Percentiles rank a stretch among this genome's conserved stretches.
Evolutionary conservation across 805 yeast species (phyloP).

Genomic region (Yarrowia sp.): DNA sequence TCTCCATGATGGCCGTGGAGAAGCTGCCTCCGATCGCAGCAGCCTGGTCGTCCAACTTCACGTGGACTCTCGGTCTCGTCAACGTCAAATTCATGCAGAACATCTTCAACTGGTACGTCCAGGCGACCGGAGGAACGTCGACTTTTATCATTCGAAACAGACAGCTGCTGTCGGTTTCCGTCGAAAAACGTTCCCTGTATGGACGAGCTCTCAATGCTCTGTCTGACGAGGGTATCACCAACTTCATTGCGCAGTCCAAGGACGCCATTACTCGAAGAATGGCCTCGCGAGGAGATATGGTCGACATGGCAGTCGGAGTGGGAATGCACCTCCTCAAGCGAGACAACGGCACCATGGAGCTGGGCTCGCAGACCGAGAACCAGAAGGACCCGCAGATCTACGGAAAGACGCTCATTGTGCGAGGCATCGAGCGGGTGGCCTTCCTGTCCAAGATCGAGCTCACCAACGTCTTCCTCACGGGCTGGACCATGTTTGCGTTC

Average conservation of each 20-base stretch:
- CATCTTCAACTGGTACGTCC: conserved; percentile 90
- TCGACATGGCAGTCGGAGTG: background rate
- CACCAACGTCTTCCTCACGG: conserved; percentile 81
- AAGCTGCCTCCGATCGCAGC: conserved; percentile 95
- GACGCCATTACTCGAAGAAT: conserved; percentile 16
- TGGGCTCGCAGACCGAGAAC: conserved; percentile 35
- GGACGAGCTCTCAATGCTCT: conserved; percentile 28
- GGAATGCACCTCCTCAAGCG: background rate
- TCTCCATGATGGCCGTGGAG: conserved; percentile 93
- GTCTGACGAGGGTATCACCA: conserved; percentile 21
- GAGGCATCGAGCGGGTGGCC: conserved; percentile 92
- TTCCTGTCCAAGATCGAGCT: conserved; percentile 81
- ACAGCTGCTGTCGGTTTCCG: conserved; percentile 72
- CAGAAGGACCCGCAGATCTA: conserved; percentile 61
- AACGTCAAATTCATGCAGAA: conserved; percentile 71
- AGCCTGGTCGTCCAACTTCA: conserved; percentile 96
- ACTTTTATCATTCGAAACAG: conserved; percentile 69
- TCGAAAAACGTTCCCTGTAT: conserved; percentile 46
- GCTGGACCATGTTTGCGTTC: conserved; percentile 78
- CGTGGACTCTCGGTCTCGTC: conserved; percentile 94
- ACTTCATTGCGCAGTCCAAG: background rate
- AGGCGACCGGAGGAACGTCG: conserved; percentile 87
- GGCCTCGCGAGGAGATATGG: conserved; percentile 21
- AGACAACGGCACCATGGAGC: background rate
- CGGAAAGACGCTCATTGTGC: conserved; percentile 70